Evolutionary conservation across 2,329 filamentous ascomycete genomes (phyloP).

Genomic region (Hymenoscyphus infarciens): DNA sequence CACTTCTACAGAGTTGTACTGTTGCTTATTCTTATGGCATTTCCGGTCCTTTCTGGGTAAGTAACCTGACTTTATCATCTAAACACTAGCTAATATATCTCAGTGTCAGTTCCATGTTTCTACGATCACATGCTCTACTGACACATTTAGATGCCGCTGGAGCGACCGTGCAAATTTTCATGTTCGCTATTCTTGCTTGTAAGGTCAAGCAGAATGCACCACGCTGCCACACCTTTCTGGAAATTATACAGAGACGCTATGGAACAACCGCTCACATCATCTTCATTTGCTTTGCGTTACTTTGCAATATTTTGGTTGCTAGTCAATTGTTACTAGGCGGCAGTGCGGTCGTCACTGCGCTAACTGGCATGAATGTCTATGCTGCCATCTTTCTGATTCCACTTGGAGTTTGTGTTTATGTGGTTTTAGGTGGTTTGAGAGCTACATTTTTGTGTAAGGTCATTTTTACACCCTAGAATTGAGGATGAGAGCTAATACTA

Average conservation of each 20-base stretch:
- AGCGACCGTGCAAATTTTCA: conserved; percentile 28
- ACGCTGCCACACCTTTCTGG: conserved; percentile 41
- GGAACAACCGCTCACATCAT: conserved; percentile 38
- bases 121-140: conserved; percentile 21
- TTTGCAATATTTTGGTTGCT: conserved; percentile 41
- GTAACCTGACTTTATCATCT: conserved; percentile 21
- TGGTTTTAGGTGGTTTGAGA: conserved; percentile 39
- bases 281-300: conserved; percentile 40
- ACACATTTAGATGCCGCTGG: conserved; percentile 43
- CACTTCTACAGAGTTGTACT: conserved; percentile 68
- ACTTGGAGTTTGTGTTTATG: conserved; percentile 39
- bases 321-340: conserved; percentile 39
- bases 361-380: conserved; percentile 42
- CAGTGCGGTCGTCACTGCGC: conserved; percentile 37
- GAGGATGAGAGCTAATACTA: not conserved
- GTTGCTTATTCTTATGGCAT: conserved; percentile 75
- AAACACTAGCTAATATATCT: not conserved
- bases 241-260: conserved; percentile 40
- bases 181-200: conserved; percentile 37
- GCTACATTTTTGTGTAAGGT: conserved; percentile 34
- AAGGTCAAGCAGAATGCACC: conserved; percentile 40
- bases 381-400: conserved; percentile 41
- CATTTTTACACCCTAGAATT: not conserved
- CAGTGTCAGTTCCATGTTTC: not conserved
- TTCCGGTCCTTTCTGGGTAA: conserved; percentile 62